Base-by-base conservation (phyloP, 495 filamentous ascomycete genomes). In the Recurvomyces mirabilis region DNA sequence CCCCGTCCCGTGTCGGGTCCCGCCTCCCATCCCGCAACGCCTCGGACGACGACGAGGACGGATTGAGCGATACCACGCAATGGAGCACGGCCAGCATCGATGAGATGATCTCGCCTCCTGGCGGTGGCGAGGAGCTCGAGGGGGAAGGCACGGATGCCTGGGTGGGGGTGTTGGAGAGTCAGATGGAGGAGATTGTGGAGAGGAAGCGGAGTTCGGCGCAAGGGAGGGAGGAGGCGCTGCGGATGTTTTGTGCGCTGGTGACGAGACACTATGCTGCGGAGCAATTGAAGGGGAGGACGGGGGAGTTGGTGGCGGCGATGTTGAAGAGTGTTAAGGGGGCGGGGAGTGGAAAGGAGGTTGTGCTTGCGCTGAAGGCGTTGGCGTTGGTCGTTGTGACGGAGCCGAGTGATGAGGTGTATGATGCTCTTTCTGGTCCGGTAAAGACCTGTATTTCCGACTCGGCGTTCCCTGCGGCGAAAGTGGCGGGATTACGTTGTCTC, bases 171-270 rank as follows among this genome's bases (percentile, higher is more conserved):
- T 67, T 94, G 1, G 66, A 63, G 12, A 76, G 82, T 52, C 73
- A 77, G n/a, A 77, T 94, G 37, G 69, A 82, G 41, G 84, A 89
- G 56, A 78, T 95, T 17, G 65, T 85, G 18, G 84, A 94, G 52
- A 78, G 86, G 51, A 98, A 94, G 69, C 76, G 82, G 42, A 84
- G 78, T 59, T 87, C 79, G 44, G 72, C 73, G n/a, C 75, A 84
- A 51, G 81, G 83, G 12, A 77, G 89, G 23, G 89, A 93, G 56
- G 72, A 77, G 38, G 75, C 76, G 17, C 68, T 93, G 39, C 66
- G 68, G 13, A 71, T 69, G 24, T 95, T 86, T 60, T 72, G 72
- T 18, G 77, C 81, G 40, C 68, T 89, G 17, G 64, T 89, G 26
- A 85, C 78, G 49, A 74, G 77, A 39, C 82, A 84, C 51, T 89